Evolutionary conservation across 306 rosid species (phyloP).

Genomic region (Abrus precatorius): DNA sequence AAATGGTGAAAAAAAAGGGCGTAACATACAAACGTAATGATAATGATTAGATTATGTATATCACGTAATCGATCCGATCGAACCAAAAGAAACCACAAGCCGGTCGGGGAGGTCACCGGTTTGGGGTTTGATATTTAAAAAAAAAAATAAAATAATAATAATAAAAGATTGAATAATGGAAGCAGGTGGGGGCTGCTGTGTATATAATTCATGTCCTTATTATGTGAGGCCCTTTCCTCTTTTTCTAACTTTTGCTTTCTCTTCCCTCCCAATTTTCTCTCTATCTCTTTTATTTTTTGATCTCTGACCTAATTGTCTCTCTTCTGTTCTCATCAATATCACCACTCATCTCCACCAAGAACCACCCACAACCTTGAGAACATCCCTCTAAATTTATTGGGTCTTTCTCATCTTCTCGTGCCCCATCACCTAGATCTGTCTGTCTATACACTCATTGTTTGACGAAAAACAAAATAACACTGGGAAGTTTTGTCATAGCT

Average conservation of each 20-base stretch:
- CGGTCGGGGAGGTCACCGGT: neutral
- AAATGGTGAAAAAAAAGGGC: neutral
- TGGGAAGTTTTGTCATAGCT: slow-evolving; percentile 49
- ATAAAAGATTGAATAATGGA: slow-evolving; percentile 52
- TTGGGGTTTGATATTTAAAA: slow-evolving; percentile 1
- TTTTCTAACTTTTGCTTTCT: slow-evolving; percentile 61
- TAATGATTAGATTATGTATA: too few species aligned
- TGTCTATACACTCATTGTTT: slow-evolving; percentile 44
- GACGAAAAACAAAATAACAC: slow-evolving; percentile 24
- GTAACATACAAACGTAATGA: too few species aligned
- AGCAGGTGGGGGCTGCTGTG: slow-evolving; percentile 76
- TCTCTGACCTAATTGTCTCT: slow-evolving; percentile 73
- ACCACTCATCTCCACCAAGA: slow-evolving; percentile 37
- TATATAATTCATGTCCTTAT: slow-evolving; percentile 86
- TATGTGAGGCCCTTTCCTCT: slow-evolving; percentile 60
- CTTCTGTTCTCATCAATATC: slow-evolving; percentile 42
- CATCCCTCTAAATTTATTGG: slow-evolving; percentile 55
- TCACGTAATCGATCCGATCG: neutral
- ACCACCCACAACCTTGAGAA: slow-evolving; percentile 47
- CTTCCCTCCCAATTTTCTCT: slow-evolving; percentile 61
- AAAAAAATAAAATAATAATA: neutral
- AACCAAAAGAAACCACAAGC: neutral
- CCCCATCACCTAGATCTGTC: slow-evolving; percentile 52
- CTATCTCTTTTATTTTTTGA: slow-evolving; percentile 37
- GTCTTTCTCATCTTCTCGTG: slow-evolving; percentile 43